These are phyloP conservation scores for Penicillium diatomitis DNA, from an alignment of 495 filamentous ascomycete genomes.

Conservation along the genomic window DNA sequence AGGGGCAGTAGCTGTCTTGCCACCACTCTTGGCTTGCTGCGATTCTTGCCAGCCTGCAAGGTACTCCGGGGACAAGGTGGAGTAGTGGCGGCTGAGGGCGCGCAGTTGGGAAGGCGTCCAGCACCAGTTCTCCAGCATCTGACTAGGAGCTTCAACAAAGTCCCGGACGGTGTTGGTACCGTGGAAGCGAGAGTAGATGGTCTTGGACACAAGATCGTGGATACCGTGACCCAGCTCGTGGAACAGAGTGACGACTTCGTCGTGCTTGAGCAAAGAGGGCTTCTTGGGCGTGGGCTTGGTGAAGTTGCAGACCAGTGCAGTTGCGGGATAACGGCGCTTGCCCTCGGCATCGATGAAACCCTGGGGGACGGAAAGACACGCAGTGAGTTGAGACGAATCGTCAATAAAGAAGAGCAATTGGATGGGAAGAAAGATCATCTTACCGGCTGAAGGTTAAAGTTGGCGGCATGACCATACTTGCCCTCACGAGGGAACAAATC, in stretches of 20 bases:
- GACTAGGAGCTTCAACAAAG: slow-evolving; percentile 64
- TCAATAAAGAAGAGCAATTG: background rate
- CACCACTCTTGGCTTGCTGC: slow-evolving; percentile 18
- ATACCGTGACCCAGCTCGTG: slow-evolving; percentile 72
- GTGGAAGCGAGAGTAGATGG: slow-evolving; percentile 63
- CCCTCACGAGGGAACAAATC: slow-evolving; percentile 58
- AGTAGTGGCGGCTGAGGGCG: slow-evolving; percentile 57
- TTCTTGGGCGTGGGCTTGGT: slow-evolving; percentile 61
- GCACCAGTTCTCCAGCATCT: slow-evolving; percentile 75
- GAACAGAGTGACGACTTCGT: slow-evolving; percentile 63
- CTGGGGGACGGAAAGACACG: slow-evolving; percentile 11
- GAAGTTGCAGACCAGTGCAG: slow-evolving; percentile 65
- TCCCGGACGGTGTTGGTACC: slow-evolving; percentile 63
- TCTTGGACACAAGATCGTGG: slow-evolving; percentile 58
- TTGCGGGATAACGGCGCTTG: slow-evolving; percentile 55
- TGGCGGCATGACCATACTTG: slow-evolving; percentile 65
- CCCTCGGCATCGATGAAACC: slow-evolving; percentile 51
- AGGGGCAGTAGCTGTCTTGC: slow-evolving; percentile 19
- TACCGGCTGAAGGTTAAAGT: slow-evolving; percentile 68
- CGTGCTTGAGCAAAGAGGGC: slow-evolving; percentile 60
- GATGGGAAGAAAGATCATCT: slow-evolving; percentile 2
- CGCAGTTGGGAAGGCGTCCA: slow-evolving; percentile 61
- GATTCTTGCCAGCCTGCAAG: slow-evolving; percentile 44
- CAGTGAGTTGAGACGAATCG: background rate
- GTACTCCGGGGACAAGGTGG: slow-evolving; percentile 52